phyloP scores from a whole-genome alignment of 2,329 filamentous ascomycete genomes.

The Pseudogymnoascus sp. region DNA sequence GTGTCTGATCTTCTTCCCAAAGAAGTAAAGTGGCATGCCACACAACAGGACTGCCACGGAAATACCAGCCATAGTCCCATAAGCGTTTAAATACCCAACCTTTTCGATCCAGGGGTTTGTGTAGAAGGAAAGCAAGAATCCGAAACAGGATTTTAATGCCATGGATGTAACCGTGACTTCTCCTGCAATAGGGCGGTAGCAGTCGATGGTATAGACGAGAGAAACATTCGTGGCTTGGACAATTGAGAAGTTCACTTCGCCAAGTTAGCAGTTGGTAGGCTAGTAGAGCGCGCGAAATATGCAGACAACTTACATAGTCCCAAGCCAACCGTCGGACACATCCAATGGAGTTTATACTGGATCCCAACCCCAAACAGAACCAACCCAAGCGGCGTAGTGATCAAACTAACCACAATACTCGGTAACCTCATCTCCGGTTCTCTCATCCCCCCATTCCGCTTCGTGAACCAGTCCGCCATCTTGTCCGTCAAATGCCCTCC shows the following conservation, averaged over 20 bases:
- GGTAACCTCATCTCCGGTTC: conserved; percentile 53
- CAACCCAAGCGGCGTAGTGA: conserved; percentile 40
- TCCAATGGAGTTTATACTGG: conserved; percentile 42
- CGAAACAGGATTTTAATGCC: conserved; percentile 49
- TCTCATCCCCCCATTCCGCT: conserved; percentile 45
- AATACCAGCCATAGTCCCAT: conserved; percentile 50
- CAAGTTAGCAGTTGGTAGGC: background rate
- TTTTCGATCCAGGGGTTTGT: conserved; percentile 49
- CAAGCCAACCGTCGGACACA: conserved; percentile 46
- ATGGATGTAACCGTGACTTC: conserved; percentile 46
- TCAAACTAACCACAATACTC: conserved; percentile 41
- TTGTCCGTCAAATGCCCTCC: conserved; percentile 16
- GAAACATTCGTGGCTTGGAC: conserved; percentile 47
- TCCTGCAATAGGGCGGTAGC: conserved; percentile 48
- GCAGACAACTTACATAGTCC: conserved; percentile 39
- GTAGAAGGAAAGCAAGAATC: conserved; percentile 51
- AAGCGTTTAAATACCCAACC: conserved; percentile 43
- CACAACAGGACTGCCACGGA: conserved; percentile 37
- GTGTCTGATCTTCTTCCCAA: conserved; percentile 40
- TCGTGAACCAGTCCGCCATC: conserved; percentile 34
- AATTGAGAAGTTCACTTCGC: conserved; percentile 45
- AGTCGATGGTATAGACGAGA: conserved; percentile 49
- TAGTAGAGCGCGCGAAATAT: background rate
- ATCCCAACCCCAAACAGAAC: conserved; percentile 42
- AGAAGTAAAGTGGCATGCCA: conserved; percentile 44